Evolutionary conservation across 805 yeast genomes (phyloP), one percentile per base, ranked within the genome.

Genomic region (Yamadazyma ubonensis): DNA sequence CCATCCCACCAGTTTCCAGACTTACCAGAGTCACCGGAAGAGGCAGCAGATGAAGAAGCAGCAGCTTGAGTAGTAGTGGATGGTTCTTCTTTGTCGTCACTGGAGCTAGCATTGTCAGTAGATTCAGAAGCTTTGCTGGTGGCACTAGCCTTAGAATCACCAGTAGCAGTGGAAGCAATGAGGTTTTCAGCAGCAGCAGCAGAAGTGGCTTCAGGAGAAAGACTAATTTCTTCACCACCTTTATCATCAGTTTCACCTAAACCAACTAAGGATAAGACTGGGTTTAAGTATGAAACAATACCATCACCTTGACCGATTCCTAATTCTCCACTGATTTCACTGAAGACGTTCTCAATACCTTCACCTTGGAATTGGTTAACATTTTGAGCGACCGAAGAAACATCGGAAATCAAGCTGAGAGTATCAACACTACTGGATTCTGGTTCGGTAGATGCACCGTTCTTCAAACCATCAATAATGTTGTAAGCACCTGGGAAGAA

Each of bases 401-500:
- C 33, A 32, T 38, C 45, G 2, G 46, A 33, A 12, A 41, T 37
- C 38, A 52, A 50, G 8, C 39, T 14, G 12, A 22, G 27, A 16
- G 42, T 38, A 25, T 48, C 36, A 15, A 43, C 40, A 17, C 48
- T 11, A 28, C 32, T 36, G n/a, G 34, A 28, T 5, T 42, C 7
- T 20, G 48, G 46, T 10, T 44, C 28, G 15, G 53, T 39, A 7
- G 52, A 11, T 3, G 38, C 40, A 16, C 50, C 50, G 12, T 26
- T 40, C 35, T 37, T 50, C 25, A 52, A 48, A 6, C 54, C 55
- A 28, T 46, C 38, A 37, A 52, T 20, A 21, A 52, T 42, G 10
- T 43, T 30, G 35, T 46, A 52, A 29, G 34, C 35, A 26, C 54
- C 55, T 5, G 52, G 53, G 35, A 52, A 45, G 38, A 52, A 46